Evolutionary conservation across 2,329 filamentous ascomycete genomes (phyloP), one percentile per base, ranked within the genome.

Genomic region (Fusarium sp.): DNA sequence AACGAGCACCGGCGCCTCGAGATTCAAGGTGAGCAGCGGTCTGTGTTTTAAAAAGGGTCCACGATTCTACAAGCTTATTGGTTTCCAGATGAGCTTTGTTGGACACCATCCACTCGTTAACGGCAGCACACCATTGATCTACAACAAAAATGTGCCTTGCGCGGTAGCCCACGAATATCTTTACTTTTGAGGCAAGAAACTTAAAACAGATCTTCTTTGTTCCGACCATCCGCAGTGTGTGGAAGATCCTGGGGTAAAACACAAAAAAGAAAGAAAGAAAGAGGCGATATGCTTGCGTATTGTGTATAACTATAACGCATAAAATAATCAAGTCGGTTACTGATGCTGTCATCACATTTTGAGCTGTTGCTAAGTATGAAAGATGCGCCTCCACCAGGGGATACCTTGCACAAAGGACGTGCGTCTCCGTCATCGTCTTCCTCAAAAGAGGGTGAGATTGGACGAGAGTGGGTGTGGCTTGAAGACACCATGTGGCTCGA

Each of bases 81-180:
- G 68, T 32, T 49, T 70, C 17, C 14, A 23, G 13, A 33, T 62
- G 41, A 59, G 63, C 59, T 48, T 62, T 26, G 40, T 40, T 30
- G 35, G 20, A 42, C 17, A 20, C 18, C 32, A 61, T 45, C 72
- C 68, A 73, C 42, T 74, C 44, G 66, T 38, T 58, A 38, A n/a
- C 41, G 30, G 53, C 66, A 67, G 56, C 56, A 66, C 74, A 73
- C 72, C 74, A 74, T 60, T 40, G 69, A 71, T 71, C 69, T 63
- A 50, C 69, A 64, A 35, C 17, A 48, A 35, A 30, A 57, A 38
- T 69, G 46, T 69, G 69, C 64, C 69, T 72, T 57, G 49, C 32
- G 38, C 27, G 20, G 17, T 46, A 46, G 35, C 50, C 48, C 14
- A 42, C 26, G 64, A 46, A 50, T 40, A 59, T 59, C 38, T 46